Evolutionary conservation across 176 grass and related monocot species (phyloP).

Genomic region (Lolium rigidum): DNA sequence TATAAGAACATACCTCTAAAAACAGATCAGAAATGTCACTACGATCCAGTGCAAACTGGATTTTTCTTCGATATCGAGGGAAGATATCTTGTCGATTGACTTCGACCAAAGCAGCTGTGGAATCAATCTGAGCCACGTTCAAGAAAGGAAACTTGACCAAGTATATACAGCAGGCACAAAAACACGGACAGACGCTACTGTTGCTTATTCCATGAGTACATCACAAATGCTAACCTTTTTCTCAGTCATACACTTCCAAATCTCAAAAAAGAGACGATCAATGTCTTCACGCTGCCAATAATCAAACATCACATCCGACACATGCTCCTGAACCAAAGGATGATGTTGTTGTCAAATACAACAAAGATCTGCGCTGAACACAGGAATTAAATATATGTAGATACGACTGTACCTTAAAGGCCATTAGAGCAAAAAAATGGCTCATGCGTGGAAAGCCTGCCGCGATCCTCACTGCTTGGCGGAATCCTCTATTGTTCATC

Average conservation of each 20-base stretch:
- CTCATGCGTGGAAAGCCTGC: neutral
- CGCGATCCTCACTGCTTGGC: constrained; percentile 37
- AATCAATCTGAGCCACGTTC: neutral
- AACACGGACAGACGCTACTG: neutral
- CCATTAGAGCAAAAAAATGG: neutral
- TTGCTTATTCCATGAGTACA: neutral
- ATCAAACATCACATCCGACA: neutral
- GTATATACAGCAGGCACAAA: neutral
- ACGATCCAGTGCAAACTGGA: neutral
- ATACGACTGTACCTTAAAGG: neutral
- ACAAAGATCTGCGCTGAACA: neutral
- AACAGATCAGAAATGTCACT: neutral
- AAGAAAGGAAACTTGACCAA: neutral
- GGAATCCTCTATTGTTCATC: neutral
- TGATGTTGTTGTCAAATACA: neutral
- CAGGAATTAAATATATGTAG: neutral
- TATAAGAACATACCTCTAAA: neutral
- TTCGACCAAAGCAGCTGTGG: neutral
- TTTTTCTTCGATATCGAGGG: neutral
- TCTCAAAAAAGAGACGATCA: constrained; percentile 7
- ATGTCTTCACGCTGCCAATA: neutral
- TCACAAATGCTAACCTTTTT: constrained; percentile 4
- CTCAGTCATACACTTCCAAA: neutral
- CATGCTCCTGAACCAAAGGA: neutral
- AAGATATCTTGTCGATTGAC: neutral